Conservation (phyloP, 768 basidiomycete species). For the Trametes elegans region DNA sequence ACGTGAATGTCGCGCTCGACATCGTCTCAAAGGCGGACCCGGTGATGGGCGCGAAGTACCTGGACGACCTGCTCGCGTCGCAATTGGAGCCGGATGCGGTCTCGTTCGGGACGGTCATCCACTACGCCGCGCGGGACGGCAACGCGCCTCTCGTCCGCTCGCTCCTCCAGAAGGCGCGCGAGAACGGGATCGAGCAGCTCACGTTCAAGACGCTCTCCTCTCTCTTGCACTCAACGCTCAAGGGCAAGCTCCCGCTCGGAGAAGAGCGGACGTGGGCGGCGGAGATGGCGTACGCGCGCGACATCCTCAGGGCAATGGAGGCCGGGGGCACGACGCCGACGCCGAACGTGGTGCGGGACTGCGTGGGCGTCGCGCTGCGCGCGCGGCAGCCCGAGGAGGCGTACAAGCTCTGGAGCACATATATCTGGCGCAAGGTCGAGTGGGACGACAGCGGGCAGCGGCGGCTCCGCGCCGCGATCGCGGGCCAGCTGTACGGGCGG, state of each 20-base stretch:
- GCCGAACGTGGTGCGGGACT: conserved; percentile 48
- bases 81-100: conserved; percentile 53
- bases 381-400: conserved; percentile 51
- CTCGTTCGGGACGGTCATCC: conserved; percentile 61
- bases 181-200: conserved; percentile 35
- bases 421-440: conserved; percentile 41
- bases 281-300: conserved; percentile 43
- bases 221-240: conserved; percentile 44
- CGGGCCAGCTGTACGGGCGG: conserved; percentile 32
- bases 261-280: conserved; percentile 20
- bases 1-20: conserved; percentile 62
- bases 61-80: conserved; percentile 48
- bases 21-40: conserved; percentile 52
- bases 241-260: conserved; percentile 8
- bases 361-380: conserved; percentile 49
- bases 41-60: conserved; percentile 41
- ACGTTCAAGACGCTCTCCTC: conserved; percentile 48
- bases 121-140: conserved; percentile 48
- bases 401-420: conserved; percentile 55
- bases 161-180: conserved; percentile 41
- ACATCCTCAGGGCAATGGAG: conserved; percentile 39
- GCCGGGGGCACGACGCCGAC: conserved; percentile 38
- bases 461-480: conserved; percentile 42
- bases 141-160: conserved; percentile 43
- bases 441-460: conserved; percentile 50